These are phyloP conservation scores for Colletotrichum sp. DNA, from an alignment of 2,329 filamentous ascomycete genomes.

Conservation along the genomic window DNA sequence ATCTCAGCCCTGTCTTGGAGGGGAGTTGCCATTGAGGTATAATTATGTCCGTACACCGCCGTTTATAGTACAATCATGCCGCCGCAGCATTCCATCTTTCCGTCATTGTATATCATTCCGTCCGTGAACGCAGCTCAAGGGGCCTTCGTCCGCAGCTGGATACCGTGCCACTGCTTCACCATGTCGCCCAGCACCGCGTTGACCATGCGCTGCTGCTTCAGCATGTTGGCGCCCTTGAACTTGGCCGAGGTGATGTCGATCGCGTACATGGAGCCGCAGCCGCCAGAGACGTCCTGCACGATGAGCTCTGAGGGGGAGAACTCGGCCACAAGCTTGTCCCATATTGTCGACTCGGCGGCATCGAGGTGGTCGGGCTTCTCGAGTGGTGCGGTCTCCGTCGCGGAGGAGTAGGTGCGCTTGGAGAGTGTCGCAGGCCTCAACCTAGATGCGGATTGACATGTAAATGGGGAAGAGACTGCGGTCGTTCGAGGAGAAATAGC, in stretches of 20 bases:
- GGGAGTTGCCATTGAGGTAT: not conserved
- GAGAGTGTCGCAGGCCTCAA: not conserved
- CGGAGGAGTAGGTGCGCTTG: slow-evolving; percentile 6
- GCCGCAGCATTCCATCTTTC: not conserved
- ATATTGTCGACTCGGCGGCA: slow-evolving; percentile 64
- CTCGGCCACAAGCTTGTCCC: slow-evolving; percentile 55
- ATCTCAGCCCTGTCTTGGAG: not conserved
- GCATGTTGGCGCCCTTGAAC: slow-evolving; percentile 73
- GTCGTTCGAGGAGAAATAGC: not conserved
- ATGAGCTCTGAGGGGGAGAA: slow-evolving; percentile 58
- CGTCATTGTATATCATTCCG: not conserved
- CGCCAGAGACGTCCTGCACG: slow-evolving; percentile 82
- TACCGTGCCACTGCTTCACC: slow-evolving; percentile 82
- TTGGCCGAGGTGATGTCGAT: slow-evolving; percentile 76
- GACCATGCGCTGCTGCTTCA: slow-evolving; percentile 85
- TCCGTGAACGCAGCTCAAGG: slow-evolving; percentile 31
- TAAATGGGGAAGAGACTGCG: not conserved
- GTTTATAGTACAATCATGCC: slow-evolving; percentile 6
- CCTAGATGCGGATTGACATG: not conserved
- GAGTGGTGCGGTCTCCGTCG: slow-evolving; percentile 12
- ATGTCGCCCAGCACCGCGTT: slow-evolving; percentile 76
- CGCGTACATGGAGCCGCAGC: slow-evolving; percentile 87
- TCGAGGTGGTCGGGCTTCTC: slow-evolving; percentile 57
- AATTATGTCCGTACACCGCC: not conserved
- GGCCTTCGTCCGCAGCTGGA: slow-evolving; percentile 77